Evolutionary conservation across 2,329 filamentous ascomycete genomes (phyloP).

Genomic region (Trichoderma sp.): DNA sequence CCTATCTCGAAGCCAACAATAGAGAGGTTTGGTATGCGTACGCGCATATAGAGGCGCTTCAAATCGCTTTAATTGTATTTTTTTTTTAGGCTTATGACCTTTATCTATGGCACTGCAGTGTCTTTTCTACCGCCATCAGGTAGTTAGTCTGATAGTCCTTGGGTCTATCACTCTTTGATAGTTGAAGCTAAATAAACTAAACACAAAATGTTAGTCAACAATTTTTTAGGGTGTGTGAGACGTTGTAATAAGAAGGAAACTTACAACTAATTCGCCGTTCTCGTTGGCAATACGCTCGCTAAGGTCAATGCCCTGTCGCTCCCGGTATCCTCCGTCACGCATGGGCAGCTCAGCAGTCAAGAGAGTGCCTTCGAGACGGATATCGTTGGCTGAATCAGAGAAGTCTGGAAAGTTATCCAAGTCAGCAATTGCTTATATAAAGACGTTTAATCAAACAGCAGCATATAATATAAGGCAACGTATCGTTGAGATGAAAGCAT

Average conservation of each 20-base stretch:
- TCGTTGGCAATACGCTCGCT: constrained; percentile 29
- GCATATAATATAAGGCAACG: background rate
- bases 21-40: background rate
- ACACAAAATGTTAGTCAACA: background rate
- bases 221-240: background rate
- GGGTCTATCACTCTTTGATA: background rate
- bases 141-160: background rate
- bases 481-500: background rate
- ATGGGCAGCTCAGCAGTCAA: constrained; percentile 22
- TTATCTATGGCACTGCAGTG: background rate
- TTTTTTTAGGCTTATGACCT: background rate
- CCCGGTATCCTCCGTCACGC: constrained; percentile 15
- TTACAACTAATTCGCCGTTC: constrained; percentile 28
- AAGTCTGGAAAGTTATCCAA: background rate
- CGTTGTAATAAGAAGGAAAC: background rate
- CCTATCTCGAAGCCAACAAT: background rate
- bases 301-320: constrained; percentile 29
- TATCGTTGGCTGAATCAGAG: background rate
- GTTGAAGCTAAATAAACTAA: background rate
- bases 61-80: background rate
- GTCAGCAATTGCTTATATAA: background rate
- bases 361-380: constrained; percentile 1
- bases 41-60: background rate
- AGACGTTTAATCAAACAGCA: background rate
- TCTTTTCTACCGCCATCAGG: background rate